Evolutionary conservation across 805 yeast genomes (phyloP).

Genomic region (Limtongia smithiae): DNA sequence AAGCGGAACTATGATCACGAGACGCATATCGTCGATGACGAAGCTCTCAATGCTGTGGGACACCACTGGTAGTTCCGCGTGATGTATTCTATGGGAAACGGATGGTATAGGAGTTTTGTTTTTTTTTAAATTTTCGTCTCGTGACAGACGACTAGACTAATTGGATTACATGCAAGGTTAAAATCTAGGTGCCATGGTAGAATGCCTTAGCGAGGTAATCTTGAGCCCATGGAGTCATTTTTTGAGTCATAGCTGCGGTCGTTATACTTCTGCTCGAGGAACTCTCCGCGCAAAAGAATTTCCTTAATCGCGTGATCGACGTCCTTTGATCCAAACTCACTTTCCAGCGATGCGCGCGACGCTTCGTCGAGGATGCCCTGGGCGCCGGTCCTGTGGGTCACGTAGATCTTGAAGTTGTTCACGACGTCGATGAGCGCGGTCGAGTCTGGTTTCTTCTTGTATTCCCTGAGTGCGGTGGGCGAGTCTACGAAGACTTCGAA

Average conservation of each 20-base stretch:
- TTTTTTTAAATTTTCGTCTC: too few species aligned
- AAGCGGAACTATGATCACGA: too few species aligned
- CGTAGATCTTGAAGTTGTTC: conserved; percentile 62
- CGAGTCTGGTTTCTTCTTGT: conserved; percentile 45
- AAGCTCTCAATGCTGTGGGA: too few species aligned
- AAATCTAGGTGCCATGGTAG: too few species aligned
- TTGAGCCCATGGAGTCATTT: too few species aligned
- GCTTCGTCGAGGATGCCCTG: conserved; percentile 73
- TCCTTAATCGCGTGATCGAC: conserved; percentile 56
- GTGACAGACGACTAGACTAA: too few species aligned
- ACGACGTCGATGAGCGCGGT: conserved; percentile 61
- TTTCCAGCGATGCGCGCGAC: conserved; percentile 55
- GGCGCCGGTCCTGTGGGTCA: conserved; percentile 53
- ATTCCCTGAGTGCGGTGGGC: conserved; percentile 47
- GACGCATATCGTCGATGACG: too few species aligned
- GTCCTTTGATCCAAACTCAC: conserved; percentile 60
- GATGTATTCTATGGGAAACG: too few species aligned
- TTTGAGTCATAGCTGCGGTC: conserved; percentile 40
- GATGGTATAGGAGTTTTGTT: too few species aligned
- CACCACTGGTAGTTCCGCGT: too few species aligned
- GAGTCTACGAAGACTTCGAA: conserved; percentile 64
- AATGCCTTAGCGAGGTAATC: too few species aligned
- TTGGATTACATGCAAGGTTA: too few species aligned
- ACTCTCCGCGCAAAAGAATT: conserved; percentile 59
- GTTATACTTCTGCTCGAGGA: conserved; percentile 41